Base-by-base conservation (phyloP, 371 early-diverging fungal species). In the Mortierella sp. region DNA sequence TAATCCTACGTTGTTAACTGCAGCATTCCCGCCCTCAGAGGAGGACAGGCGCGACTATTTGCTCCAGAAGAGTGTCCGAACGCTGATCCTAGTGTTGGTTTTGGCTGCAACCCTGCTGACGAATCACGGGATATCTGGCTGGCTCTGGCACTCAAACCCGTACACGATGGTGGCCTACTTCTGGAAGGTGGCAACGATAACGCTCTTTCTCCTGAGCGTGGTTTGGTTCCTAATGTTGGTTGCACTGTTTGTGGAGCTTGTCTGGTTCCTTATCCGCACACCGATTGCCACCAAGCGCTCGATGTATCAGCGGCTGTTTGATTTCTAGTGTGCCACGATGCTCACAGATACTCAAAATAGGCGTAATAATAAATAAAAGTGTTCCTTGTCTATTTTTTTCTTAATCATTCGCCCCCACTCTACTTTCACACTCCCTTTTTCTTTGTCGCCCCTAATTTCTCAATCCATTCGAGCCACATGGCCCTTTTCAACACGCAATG, bases 11-110 rank as follows among this genome's bases (percentile, higher is more conserved):
- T n/a, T n/a, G n/a, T n/a, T n/a, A n/a, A n/a, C n/a, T 1, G 24
- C 39, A n/a, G 27, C 31, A 1, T 21, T 42, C 9, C 56, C 43
- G 6, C 17, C 37, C n/a, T 15, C 49, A 26, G 57, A 53, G 21
- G 66, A 59, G 39, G 55, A 70, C 48, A 64, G 70, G 70, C 60
- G 60, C 11, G 70, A 70, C 27, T 64, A 54, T 49, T n/a, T 70
- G 32, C 17, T 57, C 17, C 70, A 62, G 31, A 56, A 48, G 11
- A 49, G 31, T 3, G 43, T 64, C 8, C 59, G 64, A 46, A 44
- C 54, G 50, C 42, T 28, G 37, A 58, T 64, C 50, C 39, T 70
- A 21, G 34, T 51, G 7, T 44, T 28, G 15, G 50, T 19, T 2
- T 50, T 49, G 15, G n/a, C 23, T 11, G 5, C 59, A 47, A 70